Evolutionary conservation across 2,329 filamentous ascomycete genomes (phyloP).

Genomic region (Aspergillus tamarii): DNA sequence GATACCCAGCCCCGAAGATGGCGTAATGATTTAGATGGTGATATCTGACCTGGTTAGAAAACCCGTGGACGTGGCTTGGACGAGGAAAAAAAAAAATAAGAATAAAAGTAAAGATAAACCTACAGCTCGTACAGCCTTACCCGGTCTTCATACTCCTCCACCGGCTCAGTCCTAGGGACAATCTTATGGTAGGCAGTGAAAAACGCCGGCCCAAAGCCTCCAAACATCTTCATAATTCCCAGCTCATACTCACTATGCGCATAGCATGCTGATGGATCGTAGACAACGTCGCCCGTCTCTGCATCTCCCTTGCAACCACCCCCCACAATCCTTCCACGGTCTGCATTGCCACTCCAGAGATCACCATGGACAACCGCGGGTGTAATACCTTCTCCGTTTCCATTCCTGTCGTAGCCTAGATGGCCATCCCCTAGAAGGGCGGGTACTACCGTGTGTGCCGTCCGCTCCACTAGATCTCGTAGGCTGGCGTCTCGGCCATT

Average conservation of each 20-base stretch:
- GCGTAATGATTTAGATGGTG: slow-evolving; percentile 89
- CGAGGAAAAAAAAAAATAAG: not conserved
- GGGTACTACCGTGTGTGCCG: slow-evolving; percentile 69
- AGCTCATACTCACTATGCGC: slow-evolving; percentile 88
- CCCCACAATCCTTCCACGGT: slow-evolving; percentile 63
- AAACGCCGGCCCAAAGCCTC: slow-evolving; percentile 74
- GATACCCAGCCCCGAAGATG: slow-evolving; percentile 81
- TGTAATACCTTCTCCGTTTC: slow-evolving; percentile 58
- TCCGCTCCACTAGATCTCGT: slow-evolving; percentile 64
- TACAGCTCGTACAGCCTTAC: slow-evolving; percentile 79
- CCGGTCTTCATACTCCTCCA: slow-evolving; percentile 82
- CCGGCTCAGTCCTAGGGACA: slow-evolving; percentile 78
- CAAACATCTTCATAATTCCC: slow-evolving; percentile 97
- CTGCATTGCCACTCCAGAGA: slow-evolving; percentile 88
- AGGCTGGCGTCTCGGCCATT: slow-evolving; percentile 70
- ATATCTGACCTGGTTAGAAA: slow-evolving; percentile 59
- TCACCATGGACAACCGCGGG: slow-evolving; percentile 89
- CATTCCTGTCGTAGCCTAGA: slow-evolving; percentile 53
- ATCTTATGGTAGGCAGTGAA: slow-evolving; percentile 75
- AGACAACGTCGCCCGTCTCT: slow-evolving; percentile 73
- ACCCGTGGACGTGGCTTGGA: not conserved
- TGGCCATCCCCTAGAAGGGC: slow-evolving; percentile 71
- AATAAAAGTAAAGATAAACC: slow-evolving; percentile 40
- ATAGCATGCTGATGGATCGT: slow-evolving; percentile 79
- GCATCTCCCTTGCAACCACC: slow-evolving; percentile 40